Evolutionary conservation across 1,284 basidiomycete genomes (phyloP).

Genomic region (Amylostereum chailletii): DNA sequence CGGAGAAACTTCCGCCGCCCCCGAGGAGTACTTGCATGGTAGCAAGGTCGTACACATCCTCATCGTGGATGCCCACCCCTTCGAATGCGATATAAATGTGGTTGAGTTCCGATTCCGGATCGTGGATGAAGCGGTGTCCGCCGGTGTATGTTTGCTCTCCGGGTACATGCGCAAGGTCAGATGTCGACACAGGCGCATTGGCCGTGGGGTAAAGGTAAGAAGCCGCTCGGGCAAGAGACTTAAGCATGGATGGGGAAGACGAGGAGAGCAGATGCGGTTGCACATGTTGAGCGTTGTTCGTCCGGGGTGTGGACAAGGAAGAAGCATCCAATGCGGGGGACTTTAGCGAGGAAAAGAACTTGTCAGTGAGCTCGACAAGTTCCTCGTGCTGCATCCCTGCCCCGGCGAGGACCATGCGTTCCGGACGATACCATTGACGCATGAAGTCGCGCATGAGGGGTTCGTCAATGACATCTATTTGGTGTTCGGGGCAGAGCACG

Average conservation of each 20-base stretch:
- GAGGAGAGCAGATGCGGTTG: constrained; percentile 47
- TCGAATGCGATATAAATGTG: constrained; percentile 94
- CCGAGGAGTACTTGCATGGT: constrained; percentile 94
- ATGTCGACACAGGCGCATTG: constrained; percentile 16
- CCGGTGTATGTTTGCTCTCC: constrained; percentile 64
- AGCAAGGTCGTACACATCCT: constrained; percentile 91
- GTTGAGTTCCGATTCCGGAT: constrained; percentile 73
- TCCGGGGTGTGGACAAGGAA: constrained; percentile 20
- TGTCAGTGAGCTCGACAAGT: constrained; percentile 78
- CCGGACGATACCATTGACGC: constrained; percentile 84
- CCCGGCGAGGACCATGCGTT: constrained; percentile 91
- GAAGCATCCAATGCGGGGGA: constrained; percentile 21
- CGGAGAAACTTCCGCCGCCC: constrained; percentile 93
- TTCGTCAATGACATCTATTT: constrained; percentile 65
- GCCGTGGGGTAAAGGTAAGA: constrained; percentile 55
- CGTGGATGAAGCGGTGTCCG: constrained; percentile 69
- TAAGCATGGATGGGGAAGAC: constrained; percentile 46
- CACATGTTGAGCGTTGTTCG: constrained; percentile 13
- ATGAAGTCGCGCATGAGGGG: constrained; percentile 61
- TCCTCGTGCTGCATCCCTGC: constrained; percentile 88
- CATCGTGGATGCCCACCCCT: constrained; percentile 86
- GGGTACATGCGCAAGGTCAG: constrained; percentile 1
- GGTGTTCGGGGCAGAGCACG: constrained; percentile 81
- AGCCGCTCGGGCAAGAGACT: constrained; percentile 63
- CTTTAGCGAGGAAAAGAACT: constrained; percentile 75